Percentiles rank a stretch among this genome's conserved stretches.
Conservation (phyloP, 805 yeast genomes). For the Clavispora vitiphila region DNA sequence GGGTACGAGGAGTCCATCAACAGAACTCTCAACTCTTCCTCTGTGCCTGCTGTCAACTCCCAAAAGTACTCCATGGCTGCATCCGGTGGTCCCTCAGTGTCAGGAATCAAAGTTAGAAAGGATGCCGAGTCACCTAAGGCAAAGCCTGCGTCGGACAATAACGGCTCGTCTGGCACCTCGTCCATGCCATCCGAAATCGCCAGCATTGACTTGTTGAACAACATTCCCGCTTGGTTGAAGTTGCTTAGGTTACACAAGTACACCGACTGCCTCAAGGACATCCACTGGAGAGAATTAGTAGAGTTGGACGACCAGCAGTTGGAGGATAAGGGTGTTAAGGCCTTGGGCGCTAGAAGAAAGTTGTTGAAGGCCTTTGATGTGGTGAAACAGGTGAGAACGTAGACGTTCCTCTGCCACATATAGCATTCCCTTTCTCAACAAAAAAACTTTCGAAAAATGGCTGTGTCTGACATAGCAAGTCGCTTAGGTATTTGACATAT, state of each 20-base stretch:
- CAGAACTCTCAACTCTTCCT: slow-evolving; percentile 31
- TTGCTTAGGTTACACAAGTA: slow-evolving; percentile 88
- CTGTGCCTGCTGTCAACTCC: slow-evolving; percentile 26
- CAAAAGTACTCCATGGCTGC: slow-evolving; percentile 15
- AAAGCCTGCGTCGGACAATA: neutral
- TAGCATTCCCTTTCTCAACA: too few species aligned
- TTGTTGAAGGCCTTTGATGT: slow-evolving; percentile 85
- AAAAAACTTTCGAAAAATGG: neutral
- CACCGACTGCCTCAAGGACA: slow-evolving; percentile 72
- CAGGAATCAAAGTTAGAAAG: slow-evolving; percentile 1
- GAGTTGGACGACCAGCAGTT: slow-evolving; percentile 63
- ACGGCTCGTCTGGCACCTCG: slow-evolving; percentile 10
- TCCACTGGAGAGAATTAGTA: slow-evolving; percentile 76
- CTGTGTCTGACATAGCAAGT: neutral
- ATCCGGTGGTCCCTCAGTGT: slow-evolving; percentile 1
- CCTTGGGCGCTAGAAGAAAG: slow-evolving; percentile 94
- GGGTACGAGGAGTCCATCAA: slow-evolving; percentile 32
- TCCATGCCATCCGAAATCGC: slow-evolving; percentile 42
- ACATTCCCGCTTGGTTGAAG: slow-evolving; percentile 91
- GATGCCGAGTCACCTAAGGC: slow-evolving; percentile 7
- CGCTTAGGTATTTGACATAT: slow-evolving; percentile 5
- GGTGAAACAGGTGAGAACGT: slow-evolving; percentile 41
- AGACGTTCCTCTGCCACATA: neutral
- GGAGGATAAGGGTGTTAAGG: slow-evolving; percentile 79
- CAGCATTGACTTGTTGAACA: slow-evolving; percentile 49